Percentiles rank a stretch among this genome's conserved stretches.
These are phyloP conservation scores for Neodidymelliopsis sp. DNA, from an alignment of 2,329 filamentous ascomycete genomes.

Conservation along the genomic window DNA sequence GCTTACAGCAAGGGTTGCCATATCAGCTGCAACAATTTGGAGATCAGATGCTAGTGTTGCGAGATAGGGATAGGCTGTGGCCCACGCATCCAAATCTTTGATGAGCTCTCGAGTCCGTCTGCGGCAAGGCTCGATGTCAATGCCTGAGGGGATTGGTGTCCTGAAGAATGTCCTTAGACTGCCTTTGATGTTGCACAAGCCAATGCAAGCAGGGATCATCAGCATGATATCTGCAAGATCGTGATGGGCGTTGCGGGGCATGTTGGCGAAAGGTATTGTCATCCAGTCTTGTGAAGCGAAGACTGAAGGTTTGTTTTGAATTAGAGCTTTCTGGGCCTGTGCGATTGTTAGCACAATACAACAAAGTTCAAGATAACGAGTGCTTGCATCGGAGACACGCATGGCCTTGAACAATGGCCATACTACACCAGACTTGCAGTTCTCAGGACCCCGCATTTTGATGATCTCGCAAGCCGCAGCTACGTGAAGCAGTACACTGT, in stretches of 20 bases:
- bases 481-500: slow-evolving; percentile 41
- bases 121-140: slow-evolving; percentile 23
- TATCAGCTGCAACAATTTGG: slow-evolving; percentile 18
- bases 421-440: slow-evolving; percentile 33
- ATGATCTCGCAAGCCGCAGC: slow-evolving; percentile 39
- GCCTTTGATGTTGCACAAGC: slow-evolving; percentile 22
- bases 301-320: slow-evolving; percentile 38
- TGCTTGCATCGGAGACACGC: slow-evolving; percentile 39
- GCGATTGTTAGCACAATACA: slow-evolving; percentile 21
- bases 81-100: slow-evolving; percentile 30
- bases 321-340: slow-evolving; percentile 36
- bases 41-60: slow-evolving; percentile 10
- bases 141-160: slow-evolving; percentile 15
- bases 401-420: slow-evolving; percentile 41
- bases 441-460: slow-evolving; percentile 39
- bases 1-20: slow-evolving; percentile 14
- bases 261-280: slow-evolving; percentile 35
- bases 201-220: slow-evolving; percentile 34
- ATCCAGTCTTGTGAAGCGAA: slow-evolving; percentile 41
- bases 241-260: slow-evolving; percentile 36
- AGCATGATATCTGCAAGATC: slow-evolving; percentile 38
- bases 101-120: slow-evolving; percentile 27
- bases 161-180: slow-evolving; percentile 33
- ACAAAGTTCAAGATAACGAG: too few relatives aligned
- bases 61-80: slow-evolving; percentile 29